These are phyloP conservation scores for Candida glucosophila DNA, from an alignment of 1,139 yeast species.

Conservation along the genomic window DNA sequence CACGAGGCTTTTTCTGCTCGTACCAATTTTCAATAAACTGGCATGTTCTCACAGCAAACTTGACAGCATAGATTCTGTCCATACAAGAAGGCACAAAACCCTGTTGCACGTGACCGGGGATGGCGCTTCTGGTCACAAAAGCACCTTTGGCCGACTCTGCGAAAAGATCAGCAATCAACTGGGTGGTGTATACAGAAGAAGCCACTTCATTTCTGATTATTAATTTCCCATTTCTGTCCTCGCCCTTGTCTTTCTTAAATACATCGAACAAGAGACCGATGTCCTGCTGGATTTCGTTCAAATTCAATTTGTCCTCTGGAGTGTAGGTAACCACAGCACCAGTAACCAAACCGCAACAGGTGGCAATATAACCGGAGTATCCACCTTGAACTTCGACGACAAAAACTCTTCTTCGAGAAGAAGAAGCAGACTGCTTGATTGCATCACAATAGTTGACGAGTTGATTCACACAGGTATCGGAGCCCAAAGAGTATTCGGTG, in stretches of 20 bases:
- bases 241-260: constrained; percentile 70
- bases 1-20: too few relatives aligned
- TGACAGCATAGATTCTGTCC: constrained; percentile 65
- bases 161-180: constrained; percentile 60
- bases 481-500: constrained; percentile 86
- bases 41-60: constrained; percentile 63
- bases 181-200: constrained; percentile 57
- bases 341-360: constrained; percentile 78
- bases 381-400: constrained; percentile 98
- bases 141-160: constrained; percentile 58
- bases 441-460: constrained; percentile 90
- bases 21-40: constrained; percentile 55
- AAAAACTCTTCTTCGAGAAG: constrained; percentile 89
- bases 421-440: constrained; percentile 89
- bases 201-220: constrained; percentile 64
- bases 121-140: constrained; percentile 69
- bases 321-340: constrained; percentile 93
- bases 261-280: constrained; percentile 60
- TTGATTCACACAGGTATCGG: constrained; percentile 89
- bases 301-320: constrained; percentile 78
- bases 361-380: constrained; percentile 86
- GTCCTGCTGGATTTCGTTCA: constrained; percentile 69
- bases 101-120: constrained; percentile 81
- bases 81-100: constrained; percentile 74
- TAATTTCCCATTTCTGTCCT: constrained; percentile 70